Evolutionary conservation across 2,329 filamentous ascomycete genomes (phyloP), one percentile per base, ranked within the genome.

Genomic region (Botrytis cinerea): DNA sequence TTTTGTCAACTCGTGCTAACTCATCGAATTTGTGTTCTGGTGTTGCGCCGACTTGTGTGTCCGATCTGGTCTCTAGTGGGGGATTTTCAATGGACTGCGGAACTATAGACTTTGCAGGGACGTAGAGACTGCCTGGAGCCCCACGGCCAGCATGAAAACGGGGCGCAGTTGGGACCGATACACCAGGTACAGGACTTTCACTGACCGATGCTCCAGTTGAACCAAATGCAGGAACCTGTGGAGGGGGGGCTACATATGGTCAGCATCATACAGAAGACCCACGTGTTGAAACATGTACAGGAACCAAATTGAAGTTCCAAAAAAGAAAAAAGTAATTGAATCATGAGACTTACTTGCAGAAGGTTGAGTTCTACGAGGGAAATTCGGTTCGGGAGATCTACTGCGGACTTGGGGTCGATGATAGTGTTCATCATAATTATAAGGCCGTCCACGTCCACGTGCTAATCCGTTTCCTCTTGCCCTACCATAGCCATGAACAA

Each of bases 341-440:
- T 14, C 9, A 25, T 40, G 22, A 59, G 66, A 66, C 70, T 72
- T 67, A 72, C 70, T 86, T 54, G 87, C 86, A 18, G 87, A 86
- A 28, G 86, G 86, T 72, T 77, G 77, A 73, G 79, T 76, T 75
- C 81, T 75, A 79, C 84, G 69, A 79, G 57, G 75, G 69, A 74
- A 79, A 16, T 46, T 74, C 40, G 75, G 73, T 62, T 81, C 80
- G 12, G 80, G 80, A 12, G 80, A 81, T 35, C 80, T 75, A 73
- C 79, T 81, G 28, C 79, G 76, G 54, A 76, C 76, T 48, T 75
- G 74, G n/a, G 74, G 72, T 62, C 78, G 74, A 62, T 86, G 84
- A 74, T 84, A 85, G 61, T 91, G 91, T 73, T 91, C 89, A 76
- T 88, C 89, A 66, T 86, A 87, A 25, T 57, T 57, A 1, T 85